These are phyloP conservation scores for Candida buenavistaensis DNA, from an alignment of 1,139 yeast genomes.

Conservation along the genomic window DNA sequence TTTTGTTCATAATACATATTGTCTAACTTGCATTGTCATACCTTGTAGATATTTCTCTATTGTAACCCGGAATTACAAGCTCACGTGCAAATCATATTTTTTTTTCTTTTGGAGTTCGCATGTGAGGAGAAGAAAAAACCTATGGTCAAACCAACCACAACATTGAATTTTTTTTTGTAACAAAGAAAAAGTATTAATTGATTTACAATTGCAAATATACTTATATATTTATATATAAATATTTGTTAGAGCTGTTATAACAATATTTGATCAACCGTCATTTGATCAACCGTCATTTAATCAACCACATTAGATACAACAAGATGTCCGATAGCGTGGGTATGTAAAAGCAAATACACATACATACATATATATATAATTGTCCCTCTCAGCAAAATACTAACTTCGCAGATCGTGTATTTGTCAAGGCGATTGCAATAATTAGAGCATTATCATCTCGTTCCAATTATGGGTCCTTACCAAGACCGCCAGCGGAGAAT, in stretches of 20 bases:
- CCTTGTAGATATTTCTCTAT: no score
- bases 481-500: conserved; percentile 77
- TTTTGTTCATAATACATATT: conserved; percentile 3
- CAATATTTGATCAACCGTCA: not conserved
- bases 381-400: conserved; percentile 4
- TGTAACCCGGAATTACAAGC: not conserved
- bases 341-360: conserved; percentile 9
- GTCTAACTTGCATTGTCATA: not conserved
- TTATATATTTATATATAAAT: no score
- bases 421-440: conserved; percentile 78
- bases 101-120: no score
- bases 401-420: conserved; percentile 58
- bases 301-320: not conserved
- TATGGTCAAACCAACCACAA: no score
- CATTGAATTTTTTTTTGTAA: no score
- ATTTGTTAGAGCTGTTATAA: no score
- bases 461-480: conserved; percentile 66
- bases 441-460: conserved; percentile 71
- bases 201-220: no score
- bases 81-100: no score
- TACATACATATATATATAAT: not conserved
- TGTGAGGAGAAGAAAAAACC: no score
- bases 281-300: not conserved
- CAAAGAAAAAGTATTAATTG: no score
- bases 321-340: conserved; percentile 17